Conservation (phyloP, 257 asterid species). For the Thymus mandschuricus region DNA sequence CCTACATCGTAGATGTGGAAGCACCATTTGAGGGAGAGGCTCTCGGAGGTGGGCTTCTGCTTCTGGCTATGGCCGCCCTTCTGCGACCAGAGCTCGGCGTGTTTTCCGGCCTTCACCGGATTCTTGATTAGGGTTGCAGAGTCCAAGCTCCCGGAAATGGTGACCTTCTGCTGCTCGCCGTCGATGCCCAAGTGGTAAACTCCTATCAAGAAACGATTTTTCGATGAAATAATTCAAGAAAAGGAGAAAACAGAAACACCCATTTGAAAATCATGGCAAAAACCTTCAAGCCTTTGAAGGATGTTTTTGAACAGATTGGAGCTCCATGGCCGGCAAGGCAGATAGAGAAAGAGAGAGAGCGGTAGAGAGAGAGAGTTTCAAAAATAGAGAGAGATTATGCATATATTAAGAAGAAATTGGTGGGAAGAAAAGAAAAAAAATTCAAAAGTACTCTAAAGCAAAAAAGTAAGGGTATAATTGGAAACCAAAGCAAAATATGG, state of each 20-base stretch:
- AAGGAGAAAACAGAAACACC: background rate
- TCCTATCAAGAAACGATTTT: slow-evolving; percentile 25
- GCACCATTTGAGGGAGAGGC: no score
- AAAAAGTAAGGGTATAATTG: no score
- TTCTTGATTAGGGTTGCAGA: slow-evolving; percentile 57
- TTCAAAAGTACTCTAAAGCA: no score
- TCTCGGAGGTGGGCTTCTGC: slow-evolving; percentile 37
- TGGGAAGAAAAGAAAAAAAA: no score
- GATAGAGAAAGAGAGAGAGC: no score
- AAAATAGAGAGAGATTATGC: no score
- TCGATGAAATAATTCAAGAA: background rate
- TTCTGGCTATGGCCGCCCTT: slow-evolving; percentile 50
- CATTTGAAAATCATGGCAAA: background rate
- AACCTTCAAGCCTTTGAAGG: slow-evolving; percentile 85
- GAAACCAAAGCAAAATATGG: no score
- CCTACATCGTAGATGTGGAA: slow-evolving; percentile 40
- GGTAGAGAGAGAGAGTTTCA: no score
- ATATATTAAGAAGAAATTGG: no score
- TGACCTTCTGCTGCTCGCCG: slow-evolving; percentile 65
- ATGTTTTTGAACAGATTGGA: slow-evolving; percentile 45
- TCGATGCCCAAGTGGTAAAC: slow-evolving; percentile 71
- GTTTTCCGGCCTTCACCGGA: slow-evolving; percentile 60
- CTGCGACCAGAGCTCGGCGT: slow-evolving; percentile 73
- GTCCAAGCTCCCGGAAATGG: slow-evolving; percentile 61
- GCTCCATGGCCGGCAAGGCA: no score